These are phyloP conservation scores for Filobasidium wieringae DNA, from an alignment of 768 basidiomycete species.

Conservation along the genomic window DNA sequence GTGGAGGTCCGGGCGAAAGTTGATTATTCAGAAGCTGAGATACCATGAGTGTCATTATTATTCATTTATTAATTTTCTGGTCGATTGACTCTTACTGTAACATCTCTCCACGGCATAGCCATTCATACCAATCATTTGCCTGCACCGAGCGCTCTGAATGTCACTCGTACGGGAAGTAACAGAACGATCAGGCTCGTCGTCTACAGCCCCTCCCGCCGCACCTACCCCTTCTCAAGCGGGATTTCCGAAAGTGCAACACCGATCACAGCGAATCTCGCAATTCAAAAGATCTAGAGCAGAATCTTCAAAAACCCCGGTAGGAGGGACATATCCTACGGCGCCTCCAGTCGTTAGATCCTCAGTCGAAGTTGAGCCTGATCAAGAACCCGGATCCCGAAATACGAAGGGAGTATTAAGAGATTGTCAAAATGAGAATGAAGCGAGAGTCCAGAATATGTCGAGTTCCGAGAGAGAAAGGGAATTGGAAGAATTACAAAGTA, in stretches of 20 bases:
- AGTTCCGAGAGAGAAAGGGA: conserved; percentile 59
- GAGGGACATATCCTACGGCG: background rate
- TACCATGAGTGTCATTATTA: too few relatives aligned
- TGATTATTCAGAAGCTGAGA: too few relatives aligned
- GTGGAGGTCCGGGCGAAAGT: background rate
- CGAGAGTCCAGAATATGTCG: conserved; percentile 55
- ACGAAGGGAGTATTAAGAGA: conserved; percentile 47
- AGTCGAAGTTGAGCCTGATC: background rate
- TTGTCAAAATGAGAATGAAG: conserved; percentile 56
- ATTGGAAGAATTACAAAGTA: conserved; percentile 53
- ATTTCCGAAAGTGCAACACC: conserved; percentile 56
- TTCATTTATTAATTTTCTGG: too few relatives aligned
- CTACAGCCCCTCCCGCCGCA: conserved; percentile 22
- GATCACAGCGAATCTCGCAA: conserved; percentile 49
- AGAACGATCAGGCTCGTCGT: conserved; percentile 14
- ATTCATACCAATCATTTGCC: too few relatives aligned
- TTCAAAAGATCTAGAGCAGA: conserved; percentile 27
- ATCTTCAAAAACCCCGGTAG: conserved; percentile 14
- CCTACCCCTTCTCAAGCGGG: conserved; percentile 39
- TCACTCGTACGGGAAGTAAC: conserved; percentile 24
- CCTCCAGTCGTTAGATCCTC: conserved; percentile 13
- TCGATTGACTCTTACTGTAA: too few relatives aligned
- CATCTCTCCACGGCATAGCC: too few relatives aligned
- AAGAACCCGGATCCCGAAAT: background rate
- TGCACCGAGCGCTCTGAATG: too few relatives aligned